Evolutionary conservation across 2,329 filamentous ascomycete species (phyloP), one percentile per base, ranked within the genome.

Genomic region (Magnaporthiopsis poae): DNA sequence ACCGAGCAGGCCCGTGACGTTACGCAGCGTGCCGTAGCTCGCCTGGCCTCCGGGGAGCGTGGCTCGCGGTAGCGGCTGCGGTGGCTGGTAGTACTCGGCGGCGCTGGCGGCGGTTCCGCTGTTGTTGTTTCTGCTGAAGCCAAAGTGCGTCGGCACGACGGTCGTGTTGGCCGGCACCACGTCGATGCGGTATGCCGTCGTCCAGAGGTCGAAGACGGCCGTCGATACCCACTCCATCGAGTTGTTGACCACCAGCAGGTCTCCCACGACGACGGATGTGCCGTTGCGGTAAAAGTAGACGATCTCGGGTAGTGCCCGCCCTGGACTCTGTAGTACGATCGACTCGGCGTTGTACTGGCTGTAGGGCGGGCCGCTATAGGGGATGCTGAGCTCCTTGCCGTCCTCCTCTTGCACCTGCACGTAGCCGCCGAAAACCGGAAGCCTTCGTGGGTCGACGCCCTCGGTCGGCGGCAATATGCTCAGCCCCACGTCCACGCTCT

Each of bases 391-490:
- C 27, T 68, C 67, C 62, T 72, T 67, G 15, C 65, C 61, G 15
- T 67, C 61, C 62, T 59, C 64, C 25, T 65, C 67, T 7, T 65
- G 61, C 13, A 72, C 64, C 60, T 68, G 69, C 29, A 74, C 67
- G 66, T 69, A 74, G 5, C 72, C 72, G 12, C 69, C 67, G 39
- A 72, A 74, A 7, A 74, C 71, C 1, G 73, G 73, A 31, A 66
- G 65, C 33, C 69, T 68, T 1, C 68, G 66, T 25, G 71, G 67
- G 21, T 68, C 67, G 31, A 72, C 63, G 2, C 60, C 29, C 25
- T 59, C 70, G 0, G 66, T 60, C 5, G 66, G 70, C 8, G 71
- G 70, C 3, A 65, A 62, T 46, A 73, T 46, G 8, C 70, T 66
- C 15, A 73, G 67, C 0, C 68, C 60, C 3, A 74, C 66, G 8